Evolutionary conservation across 352 stramenopile species (phyloP).

Genomic region (Pythium phragmiticola): DNA sequence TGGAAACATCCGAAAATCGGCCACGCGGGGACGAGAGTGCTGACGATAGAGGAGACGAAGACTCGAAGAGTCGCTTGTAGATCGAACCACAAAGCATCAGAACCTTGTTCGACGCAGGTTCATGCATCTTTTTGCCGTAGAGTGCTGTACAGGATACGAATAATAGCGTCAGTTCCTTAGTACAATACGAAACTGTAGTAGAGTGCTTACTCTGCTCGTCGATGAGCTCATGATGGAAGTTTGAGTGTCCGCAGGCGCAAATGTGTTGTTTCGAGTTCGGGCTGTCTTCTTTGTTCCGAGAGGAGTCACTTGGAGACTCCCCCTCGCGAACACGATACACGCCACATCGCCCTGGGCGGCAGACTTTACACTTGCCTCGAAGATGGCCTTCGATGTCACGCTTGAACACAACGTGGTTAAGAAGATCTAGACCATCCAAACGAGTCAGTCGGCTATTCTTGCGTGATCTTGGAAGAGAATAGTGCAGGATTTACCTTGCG

Average conservation of each 20-base stretch:
- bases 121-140: constrained; percentile 59
- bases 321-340: constrained; percentile 58
- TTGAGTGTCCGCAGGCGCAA: constrained; percentile 74
- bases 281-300: constrained; percentile 27
- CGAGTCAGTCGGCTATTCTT: background rate
- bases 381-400: constrained; percentile 60
- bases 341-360: constrained; percentile 61
- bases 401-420: constrained; percentile 80
- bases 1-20: constrained; percentile 50
- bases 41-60: constrained; percentile 44
- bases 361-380: constrained; percentile 76
- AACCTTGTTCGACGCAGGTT: constrained; percentile 69
- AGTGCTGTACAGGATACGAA: constrained; percentile 35
- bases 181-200: background rate
- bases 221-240: constrained; percentile 71
- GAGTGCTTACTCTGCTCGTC: constrained; percentile 68
- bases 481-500: constrained; percentile 33
- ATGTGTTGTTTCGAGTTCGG: constrained; percentile 32
- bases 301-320: constrained; percentile 19
- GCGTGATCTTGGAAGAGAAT: background rate
- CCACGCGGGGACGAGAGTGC: constrained; percentile 48
- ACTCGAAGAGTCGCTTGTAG: constrained; percentile 71
- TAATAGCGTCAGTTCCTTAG: background rate
- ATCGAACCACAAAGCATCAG: constrained; percentile 73
- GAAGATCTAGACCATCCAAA: constrained; percentile 43